Conservation (phyloP, 805 yeast species). For the Zygosaccharomyces gambellarensis region DNA sequence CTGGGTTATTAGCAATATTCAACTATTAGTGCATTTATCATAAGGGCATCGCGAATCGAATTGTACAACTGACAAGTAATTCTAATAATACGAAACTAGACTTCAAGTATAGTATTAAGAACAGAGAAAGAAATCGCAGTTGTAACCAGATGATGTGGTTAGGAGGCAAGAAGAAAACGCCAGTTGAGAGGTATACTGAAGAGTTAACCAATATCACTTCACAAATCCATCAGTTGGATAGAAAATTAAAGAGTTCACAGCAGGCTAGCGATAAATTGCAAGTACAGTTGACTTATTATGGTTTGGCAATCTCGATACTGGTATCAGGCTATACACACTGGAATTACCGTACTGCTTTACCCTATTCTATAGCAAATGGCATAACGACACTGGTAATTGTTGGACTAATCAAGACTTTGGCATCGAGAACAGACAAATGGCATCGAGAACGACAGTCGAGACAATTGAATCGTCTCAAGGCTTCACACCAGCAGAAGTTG, state of each 20-base stretch:
- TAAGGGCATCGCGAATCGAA: slow-evolving; percentile 3
- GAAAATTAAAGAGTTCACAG: slow-evolving; percentile 20
- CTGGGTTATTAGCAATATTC: not conserved
- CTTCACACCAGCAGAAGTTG: slow-evolving; percentile 49
- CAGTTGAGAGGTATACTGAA: slow-evolving; percentile 28
- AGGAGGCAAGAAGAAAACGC: slow-evolving; percentile 12
- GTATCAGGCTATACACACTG: slow-evolving; percentile 8
- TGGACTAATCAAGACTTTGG: slow-evolving; percentile 9
- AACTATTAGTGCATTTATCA: not conserved
- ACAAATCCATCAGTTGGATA: slow-evolving; percentile 27
- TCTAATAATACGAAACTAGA: not conserved
- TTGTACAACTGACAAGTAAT: not conserved
- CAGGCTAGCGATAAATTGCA: slow-evolving; percentile 16
- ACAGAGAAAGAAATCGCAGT: not conserved
- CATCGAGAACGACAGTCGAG: slow-evolving; percentile 13
- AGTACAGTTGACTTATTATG: slow-evolving; percentile 19
- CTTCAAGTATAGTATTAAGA: not conserved
- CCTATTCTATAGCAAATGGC: not conserved
- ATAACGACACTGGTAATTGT: slow-evolving; percentile 5
- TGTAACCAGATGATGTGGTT: not conserved
- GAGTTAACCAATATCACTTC: slow-evolving; percentile 28
- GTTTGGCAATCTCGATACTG: slow-evolving; percentile 10
- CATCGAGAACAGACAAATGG: slow-evolving; percentile 10
- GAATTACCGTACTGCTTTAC: slow-evolving; percentile 7
- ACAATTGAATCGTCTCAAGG: slow-evolving; percentile 36